A percentile compares a stretch with the other conserved stretches of the same genome.
Evolutionary conservation across 2,329 filamentous ascomycete genomes (phyloP).

Genomic region (Ceratocystis huliohia): DNA sequence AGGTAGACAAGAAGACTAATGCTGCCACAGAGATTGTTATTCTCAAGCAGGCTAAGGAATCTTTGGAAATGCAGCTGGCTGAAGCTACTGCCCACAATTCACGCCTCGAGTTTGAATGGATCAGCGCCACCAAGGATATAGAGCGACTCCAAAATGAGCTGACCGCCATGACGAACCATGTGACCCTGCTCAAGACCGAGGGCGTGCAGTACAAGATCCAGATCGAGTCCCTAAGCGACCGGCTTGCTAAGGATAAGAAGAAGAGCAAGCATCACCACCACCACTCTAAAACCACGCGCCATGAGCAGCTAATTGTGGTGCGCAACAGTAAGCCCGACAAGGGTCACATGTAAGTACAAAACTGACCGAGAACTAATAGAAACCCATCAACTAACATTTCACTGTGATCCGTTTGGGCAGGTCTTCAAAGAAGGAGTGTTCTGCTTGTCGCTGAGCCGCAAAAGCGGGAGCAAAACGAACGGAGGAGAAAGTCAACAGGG

Average conservation of each 20-base stretch:
- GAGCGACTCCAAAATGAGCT: constrained; percentile 13
- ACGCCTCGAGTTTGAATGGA: constrained; percentile 15
- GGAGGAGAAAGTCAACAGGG: not conserved
- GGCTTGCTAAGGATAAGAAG: constrained; percentile 13
- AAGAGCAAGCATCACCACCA: constrained; percentile 13
- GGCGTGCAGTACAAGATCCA: constrained; percentile 20
- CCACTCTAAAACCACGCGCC: constrained; percentile 13
- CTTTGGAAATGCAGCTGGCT: constrained; percentile 11
- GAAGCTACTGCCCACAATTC: not conserved
- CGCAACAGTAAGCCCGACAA: constrained; percentile 14
- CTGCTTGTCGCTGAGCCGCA: constrained; percentile 26
- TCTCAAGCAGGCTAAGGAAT: constrained; percentile 16
- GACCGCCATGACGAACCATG: constrained; percentile 13
- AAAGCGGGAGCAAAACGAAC: not conserved
- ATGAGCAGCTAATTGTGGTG: constrained; percentile 19
- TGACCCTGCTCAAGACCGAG: constrained; percentile 13
- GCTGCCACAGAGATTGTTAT: constrained; percentile 12
- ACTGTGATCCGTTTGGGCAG: constrained; percentile 10
- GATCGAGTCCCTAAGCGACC: constrained; percentile 18
- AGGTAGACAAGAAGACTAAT: constrained; percentile 13
- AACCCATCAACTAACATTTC: constrained; percentile 10
- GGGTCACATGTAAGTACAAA: constrained; percentile 15
- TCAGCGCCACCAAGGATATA: constrained; percentile 13
- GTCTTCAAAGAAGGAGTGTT: constrained; percentile 20
- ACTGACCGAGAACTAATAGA: constrained; percentile 9